These are phyloP conservation scores for Phytophthora cryptogea DNA, from an alignment of 352 stramenopile genomes.

Conservation along the genomic window DNA sequence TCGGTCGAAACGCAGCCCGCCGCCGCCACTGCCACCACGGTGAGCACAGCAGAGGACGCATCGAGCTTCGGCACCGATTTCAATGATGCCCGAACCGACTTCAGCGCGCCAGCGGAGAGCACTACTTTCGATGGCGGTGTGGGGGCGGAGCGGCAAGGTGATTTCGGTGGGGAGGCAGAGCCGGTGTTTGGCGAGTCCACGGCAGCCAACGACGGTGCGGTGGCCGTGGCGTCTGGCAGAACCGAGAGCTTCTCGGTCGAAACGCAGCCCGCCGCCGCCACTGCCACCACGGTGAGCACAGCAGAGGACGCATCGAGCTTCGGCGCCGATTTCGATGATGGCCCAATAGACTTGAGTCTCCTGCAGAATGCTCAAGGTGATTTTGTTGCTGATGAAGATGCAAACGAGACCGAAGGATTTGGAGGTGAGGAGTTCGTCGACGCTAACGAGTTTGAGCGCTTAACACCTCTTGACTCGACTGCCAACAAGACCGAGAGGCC, in stretches of 20 bases:
- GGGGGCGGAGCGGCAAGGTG: neutral
- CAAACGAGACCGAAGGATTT: neutral
- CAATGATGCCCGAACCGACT: too few relatives aligned
- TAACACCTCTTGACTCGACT: neutral
- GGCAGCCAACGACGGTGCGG: neutral
- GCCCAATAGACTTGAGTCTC: neutral
- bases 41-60: conserved; percentile 1
- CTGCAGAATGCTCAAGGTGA: too few relatives aligned
- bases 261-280: neutral
- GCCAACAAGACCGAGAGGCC: neutral
- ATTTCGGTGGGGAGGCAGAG: neutral
- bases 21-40: neutral
- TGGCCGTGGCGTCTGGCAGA: neutral
- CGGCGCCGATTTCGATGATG: neutral
- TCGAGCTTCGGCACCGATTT: neutral
- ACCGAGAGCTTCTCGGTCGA: neutral
- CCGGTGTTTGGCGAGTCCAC: neutral
- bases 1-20: neutral
- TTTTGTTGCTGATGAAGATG: neutral
- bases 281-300: neutral
- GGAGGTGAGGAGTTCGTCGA: neutral
- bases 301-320: conserved; percentile 1
- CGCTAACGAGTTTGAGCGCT: neutral
- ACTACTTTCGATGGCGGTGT: neutral
- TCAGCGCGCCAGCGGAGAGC: neutral